These are phyloP conservation scores for Grosmannia serpens DNA, from an alignment of 2,329 filamentous ascomycete genomes.

Conservation along the genomic window DNA sequence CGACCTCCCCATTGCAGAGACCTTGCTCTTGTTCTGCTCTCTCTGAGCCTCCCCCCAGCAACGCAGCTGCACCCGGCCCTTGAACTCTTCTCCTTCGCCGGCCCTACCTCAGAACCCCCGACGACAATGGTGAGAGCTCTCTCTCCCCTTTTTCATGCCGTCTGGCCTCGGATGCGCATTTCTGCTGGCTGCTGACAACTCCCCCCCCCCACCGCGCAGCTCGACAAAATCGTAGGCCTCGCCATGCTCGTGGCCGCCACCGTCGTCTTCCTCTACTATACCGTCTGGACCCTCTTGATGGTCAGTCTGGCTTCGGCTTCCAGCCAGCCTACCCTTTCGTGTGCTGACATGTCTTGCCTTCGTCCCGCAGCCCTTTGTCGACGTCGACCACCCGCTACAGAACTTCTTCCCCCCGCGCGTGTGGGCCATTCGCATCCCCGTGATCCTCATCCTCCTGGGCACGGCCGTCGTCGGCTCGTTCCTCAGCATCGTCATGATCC, in stretches of 20 bases:
- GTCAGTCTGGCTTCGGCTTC: slow-evolving; percentile 36
- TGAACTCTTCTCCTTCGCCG: neutral
- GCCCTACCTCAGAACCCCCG: neutral
- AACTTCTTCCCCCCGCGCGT: slow-evolving; percentile 92
- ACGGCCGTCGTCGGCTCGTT: slow-evolving; percentile 94
- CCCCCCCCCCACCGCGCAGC: slow-evolving; percentile 38
- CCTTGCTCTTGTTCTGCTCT: neutral
- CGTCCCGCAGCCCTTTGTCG: slow-evolving; percentile 84
- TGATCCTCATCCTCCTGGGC: slow-evolving; percentile 86
- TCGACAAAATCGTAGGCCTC: slow-evolving; percentile 70
- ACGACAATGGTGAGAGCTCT: slow-evolving; percentile 13
- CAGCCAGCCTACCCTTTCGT: neutral
- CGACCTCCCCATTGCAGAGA: neutral
- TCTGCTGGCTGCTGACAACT: neutral
- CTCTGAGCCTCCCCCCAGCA: neutral
- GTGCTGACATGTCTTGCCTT: neutral
- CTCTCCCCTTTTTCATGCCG: neutral
- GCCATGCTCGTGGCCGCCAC: slow-evolving; percentile 57
- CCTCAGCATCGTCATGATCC: slow-evolving; percentile 94
- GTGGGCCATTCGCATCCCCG: slow-evolving; percentile 97
- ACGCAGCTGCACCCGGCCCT: neutral
- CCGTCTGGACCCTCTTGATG: slow-evolving; percentile 95
- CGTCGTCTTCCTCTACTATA: slow-evolving; percentile 73
- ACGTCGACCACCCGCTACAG: slow-evolving; percentile 85
- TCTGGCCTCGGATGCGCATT: neutral